Conservation (phyloP, 208 protist species). For the Vickermania ingenoplastis region DNA sequence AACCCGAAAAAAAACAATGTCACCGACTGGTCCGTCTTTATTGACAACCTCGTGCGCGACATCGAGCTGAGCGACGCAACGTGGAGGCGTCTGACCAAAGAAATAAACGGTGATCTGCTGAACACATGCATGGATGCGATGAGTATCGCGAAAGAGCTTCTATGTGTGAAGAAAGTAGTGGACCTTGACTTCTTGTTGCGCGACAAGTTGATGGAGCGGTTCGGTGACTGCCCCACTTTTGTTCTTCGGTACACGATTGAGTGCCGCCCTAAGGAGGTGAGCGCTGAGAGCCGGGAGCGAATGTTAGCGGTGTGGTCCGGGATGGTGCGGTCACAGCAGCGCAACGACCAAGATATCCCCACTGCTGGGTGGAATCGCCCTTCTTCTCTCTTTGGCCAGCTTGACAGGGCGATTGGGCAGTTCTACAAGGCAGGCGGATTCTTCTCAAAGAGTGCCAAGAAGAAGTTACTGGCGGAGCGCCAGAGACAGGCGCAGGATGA, state of each 20-base stretch:
- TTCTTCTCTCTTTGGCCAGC: conserved; percentile 49
- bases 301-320: conserved; percentile 67
- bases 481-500: conserved; percentile 28
- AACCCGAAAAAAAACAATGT: conserved; percentile 62
- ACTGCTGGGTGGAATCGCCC: conserved; percentile 50
- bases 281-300: conserved; percentile 35
- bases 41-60: conserved; percentile 60
- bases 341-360: conserved; percentile 45
- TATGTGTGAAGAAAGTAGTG: conserved; percentile 48
- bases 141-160: conserved; percentile 44
- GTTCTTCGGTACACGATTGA: conserved; percentile 64
- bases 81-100: conserved; percentile 35
- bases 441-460: conserved; percentile 62
- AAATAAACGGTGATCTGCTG: conserved; percentile 33
- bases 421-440: conserved; percentile 44
- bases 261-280: conserved; percentile 44
- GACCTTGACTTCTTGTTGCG: conserved; percentile 73
- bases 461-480: conserved; percentile 43
- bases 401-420: conserved; percentile 61
- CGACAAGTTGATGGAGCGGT: conserved; percentile 65
- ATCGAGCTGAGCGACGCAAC: conserved; percentile 40
- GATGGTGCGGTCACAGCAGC: conserved; percentile 59
- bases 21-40: conserved; percentile 55
- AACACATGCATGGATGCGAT: conserved; percentile 45
- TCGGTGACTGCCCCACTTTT: conserved; percentile 83